Evolutionary conservation across 2,329 filamentous ascomycete genomes (phyloP), one percentile per base, ranked within the genome.

Genomic region (Pseudogymnoascus sp.): DNA sequence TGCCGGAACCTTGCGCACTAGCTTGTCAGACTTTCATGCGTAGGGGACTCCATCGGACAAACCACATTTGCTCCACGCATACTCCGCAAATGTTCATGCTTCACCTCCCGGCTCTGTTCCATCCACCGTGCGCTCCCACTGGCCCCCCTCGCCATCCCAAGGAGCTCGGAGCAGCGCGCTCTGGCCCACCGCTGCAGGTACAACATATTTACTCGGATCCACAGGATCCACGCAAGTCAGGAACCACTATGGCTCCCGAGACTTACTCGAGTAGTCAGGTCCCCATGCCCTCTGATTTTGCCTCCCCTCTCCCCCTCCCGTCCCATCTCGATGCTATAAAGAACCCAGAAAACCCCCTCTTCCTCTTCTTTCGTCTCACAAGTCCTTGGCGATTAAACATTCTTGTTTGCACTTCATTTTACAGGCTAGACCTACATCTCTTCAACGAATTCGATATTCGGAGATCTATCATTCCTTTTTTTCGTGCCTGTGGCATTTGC

Each of bases 301-400:
- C 45, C 45, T 33, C 9, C 23, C 41, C 26, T n/a, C 18, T n/a
- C 10, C 26, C 45, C 26, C 45, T 52, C 26, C 26, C 45, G 26
- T 52, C 45, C 45, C 45, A 52, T 52, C 45, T 52, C 45, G n/a
- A 30, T 52, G 26, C 45, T 52, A 52, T 52, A 52, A 52, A 52
- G 45, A 30, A 52, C 45, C 45, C 45, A 52, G 45, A 8, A 52
- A 52, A 12, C 26, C 45, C 45, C 45, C 45, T 5, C 41, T 52
- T 33, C 45, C 45, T 33, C 45, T 30, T 30, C n/a, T 30, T 52
- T 10, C 45, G 45, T 52, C 45, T 52, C 45, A 52, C 45, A 52
- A 52, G 45, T 52, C 45, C 45, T 52, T 52, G 45, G 45, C 45
- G 45, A 52, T 52, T 52, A 52, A 52, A 52, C 45, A 52, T 52